Percentiles rank a stretch among this genome's conserved stretches.
phyloP scores from a whole-genome alignment of 495 filamentous ascomycete species.

The Chaetomidium leptoderma region DNA sequence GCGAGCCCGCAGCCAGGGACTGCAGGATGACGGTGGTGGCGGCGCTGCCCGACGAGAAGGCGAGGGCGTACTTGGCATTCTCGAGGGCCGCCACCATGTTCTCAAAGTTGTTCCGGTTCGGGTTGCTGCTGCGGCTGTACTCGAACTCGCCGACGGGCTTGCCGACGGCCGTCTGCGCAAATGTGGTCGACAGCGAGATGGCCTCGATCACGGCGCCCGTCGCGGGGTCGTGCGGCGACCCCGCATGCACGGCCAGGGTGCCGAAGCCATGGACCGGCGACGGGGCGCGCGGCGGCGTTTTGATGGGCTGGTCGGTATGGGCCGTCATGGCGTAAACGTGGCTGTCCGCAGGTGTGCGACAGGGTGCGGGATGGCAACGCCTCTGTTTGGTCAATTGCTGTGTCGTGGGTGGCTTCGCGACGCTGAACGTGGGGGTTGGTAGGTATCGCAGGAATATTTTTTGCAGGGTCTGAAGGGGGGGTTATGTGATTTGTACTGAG shows the following conservation, averaged over 20 bases:
- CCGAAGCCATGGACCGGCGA: constrained; percentile 63
- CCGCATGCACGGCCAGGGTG: constrained; percentile 91
- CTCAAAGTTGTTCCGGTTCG: constrained; percentile 93
- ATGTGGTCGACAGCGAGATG: constrained; percentile 94
- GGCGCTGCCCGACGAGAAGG: constrained; percentile 91
- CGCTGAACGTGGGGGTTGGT: constrained; percentile 2
- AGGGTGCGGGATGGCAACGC: not conserved
- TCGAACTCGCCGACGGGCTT: constrained; percentile 82
- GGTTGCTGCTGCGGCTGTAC: constrained; percentile 87
- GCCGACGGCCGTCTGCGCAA: constrained; percentile 78
- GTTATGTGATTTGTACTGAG: constrained; percentile 1
- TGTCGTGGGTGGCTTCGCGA: not conserved
- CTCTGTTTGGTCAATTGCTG: constrained; percentile 23
- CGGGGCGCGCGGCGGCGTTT: constrained; percentile 41
- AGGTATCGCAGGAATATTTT: not conserved
- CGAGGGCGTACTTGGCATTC: constrained; percentile 85
- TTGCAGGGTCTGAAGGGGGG: not conserved
- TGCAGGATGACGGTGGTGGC: constrained; percentile 91
- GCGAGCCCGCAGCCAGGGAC: constrained; percentile 83
- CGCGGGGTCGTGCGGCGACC: constrained; percentile 77
- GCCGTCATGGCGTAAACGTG: constrained; percentile 36
- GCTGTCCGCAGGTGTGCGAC: not conserved
- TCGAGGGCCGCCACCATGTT: constrained; percentile 85
- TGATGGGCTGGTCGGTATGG: constrained; percentile 37
- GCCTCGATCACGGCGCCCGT: constrained; percentile 95